These are phyloP conservation scores for Datisca glomerata DNA, from an alignment of 306 rosid genomes.

Conservation along the genomic window DNA sequence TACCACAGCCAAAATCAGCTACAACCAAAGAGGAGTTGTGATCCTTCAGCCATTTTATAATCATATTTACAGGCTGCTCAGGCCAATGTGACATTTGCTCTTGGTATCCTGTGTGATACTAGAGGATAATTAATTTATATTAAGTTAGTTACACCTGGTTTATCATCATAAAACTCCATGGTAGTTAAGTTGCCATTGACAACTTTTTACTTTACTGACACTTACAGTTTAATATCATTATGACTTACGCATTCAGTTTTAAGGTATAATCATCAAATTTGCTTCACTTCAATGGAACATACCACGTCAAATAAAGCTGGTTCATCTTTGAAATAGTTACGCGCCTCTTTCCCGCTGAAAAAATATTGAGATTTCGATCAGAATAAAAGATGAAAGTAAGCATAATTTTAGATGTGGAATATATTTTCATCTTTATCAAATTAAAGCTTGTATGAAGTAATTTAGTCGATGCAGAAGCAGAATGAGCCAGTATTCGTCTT, in stretches of 20 bases:
- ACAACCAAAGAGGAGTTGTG: constrained; percentile 58
- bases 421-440: no score
- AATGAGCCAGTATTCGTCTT: no score
- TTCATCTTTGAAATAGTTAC: constrained; percentile 67
- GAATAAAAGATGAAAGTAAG: no score
- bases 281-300: constrained; percentile 10
- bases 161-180: neutral
- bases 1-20: constrained; percentile 98
- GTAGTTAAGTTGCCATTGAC: neutral
- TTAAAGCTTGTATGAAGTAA: no score
- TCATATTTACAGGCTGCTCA: constrained; percentile 70
- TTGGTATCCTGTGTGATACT: constrained; percentile 95
- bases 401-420: no score
- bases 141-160: constrained; percentile 11
- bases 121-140: constrained; percentile 22
- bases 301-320: constrained; percentile 59
- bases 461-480: no score
- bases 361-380: no score
- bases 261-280: no score
- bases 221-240: neutral
- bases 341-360: constrained; percentile 80
- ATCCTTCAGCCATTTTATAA: constrained; percentile 67
- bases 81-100: constrained; percentile 94
- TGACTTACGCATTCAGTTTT: no score
- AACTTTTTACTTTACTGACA: neutral